Base-by-base conservation (phyloP, 2,329 filamentous ascomycete genomes). In the Colletotrichum sp. region DNA sequence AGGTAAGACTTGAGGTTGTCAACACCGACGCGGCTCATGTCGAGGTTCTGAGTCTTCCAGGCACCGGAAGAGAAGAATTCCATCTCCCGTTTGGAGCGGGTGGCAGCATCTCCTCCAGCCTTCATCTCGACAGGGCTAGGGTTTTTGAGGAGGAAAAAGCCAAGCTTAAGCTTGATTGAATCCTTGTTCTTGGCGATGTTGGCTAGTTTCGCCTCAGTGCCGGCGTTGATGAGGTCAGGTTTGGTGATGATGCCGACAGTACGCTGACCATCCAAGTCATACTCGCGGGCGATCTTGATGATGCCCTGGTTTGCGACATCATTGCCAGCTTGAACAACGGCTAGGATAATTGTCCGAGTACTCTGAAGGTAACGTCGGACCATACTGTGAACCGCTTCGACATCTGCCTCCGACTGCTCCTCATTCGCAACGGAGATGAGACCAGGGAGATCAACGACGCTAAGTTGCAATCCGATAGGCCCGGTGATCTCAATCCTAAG, bases 181-280 rank as follows among this genome's bases (percentile, higher is more conserved):
- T 90, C 85, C 3, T 84, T 78, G 68, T 90, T 90, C 66, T 81
- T 81, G 0, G 87, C 89, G 0, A 90, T 82, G 0, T 82, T 81
- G 1, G 88, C 60, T 64, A 72, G 72, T 77, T 90, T 88, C 30
- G 82, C 85, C 1, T 83, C 85, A 0, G 88, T 88, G 2, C 84
- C 84, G 0, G 75, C 67, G 7, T 80, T 78, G 16, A 85, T 73
- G 6, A 78, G 81, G 77, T 92, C 90, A 0, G 90, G 90, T 80
- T 92, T 92, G 0, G 91, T 92, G 77, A 92, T 89, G 72, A 92
- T 86, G 4, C 90, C 90, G 0, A 92, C 80, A 0, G 90, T 92
- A 4, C 90, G 88, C 1, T 55, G 30, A 2, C 85, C 82, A 0
- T 72, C 28, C 0, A 79, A 79, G 30, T 84, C 83, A 8, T 67